Percentiles rank a stretch among this genome's conserved stretches.
Evolutionary conservation across 768 basidiomycete genomes (phyloP).

Genomic region (Pleurotus giganteus): DNA sequence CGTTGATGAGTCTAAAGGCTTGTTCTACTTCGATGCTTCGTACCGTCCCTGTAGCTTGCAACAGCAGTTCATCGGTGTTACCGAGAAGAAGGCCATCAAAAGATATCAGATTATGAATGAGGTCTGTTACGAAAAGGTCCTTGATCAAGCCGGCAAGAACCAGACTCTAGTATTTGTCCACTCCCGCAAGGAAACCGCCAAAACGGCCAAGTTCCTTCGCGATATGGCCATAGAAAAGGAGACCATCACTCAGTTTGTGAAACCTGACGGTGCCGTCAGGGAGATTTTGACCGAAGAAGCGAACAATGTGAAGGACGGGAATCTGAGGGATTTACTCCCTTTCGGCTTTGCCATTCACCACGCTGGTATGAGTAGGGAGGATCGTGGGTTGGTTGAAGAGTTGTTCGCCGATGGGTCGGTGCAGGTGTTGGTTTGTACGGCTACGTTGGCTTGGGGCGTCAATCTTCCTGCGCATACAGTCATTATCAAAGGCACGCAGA

Average conservation of each 20-base stretch:
- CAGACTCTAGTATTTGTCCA: constrained; percentile 97
- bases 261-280: constrained; percentile 86
- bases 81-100: constrained; percentile 99
- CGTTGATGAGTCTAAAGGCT: constrained; percentile 85
- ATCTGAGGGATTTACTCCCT: constrained; percentile 85
- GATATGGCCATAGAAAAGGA: constrained; percentile 97
- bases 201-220: constrained; percentile 91
- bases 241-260: constrained; percentile 94
- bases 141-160: constrained; percentile 86
- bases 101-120: constrained; percentile 98
- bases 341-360: constrained; percentile 99
- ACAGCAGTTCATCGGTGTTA: constrained; percentile 96
- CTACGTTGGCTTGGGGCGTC: constrained; percentile 99
- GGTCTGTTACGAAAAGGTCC: constrained; percentile 97
- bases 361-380: constrained; percentile 92
- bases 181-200: constrained; percentile 97
- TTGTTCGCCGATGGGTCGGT: constrained; percentile 90
- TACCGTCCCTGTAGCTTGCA: constrained; percentile 94
- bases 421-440: constrained; percentile 95
- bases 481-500: constrained; percentile 99
- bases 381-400: constrained; percentile 90
- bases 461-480: constrained; percentile 97
- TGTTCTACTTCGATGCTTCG: constrained; percentile 96
- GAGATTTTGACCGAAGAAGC: constrained; percentile 89
- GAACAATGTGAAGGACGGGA: constrained; percentile 75